phyloP scores from a whole-genome alignment of 768 basidiomycete species.

The Tylopilus sp. region DNA sequence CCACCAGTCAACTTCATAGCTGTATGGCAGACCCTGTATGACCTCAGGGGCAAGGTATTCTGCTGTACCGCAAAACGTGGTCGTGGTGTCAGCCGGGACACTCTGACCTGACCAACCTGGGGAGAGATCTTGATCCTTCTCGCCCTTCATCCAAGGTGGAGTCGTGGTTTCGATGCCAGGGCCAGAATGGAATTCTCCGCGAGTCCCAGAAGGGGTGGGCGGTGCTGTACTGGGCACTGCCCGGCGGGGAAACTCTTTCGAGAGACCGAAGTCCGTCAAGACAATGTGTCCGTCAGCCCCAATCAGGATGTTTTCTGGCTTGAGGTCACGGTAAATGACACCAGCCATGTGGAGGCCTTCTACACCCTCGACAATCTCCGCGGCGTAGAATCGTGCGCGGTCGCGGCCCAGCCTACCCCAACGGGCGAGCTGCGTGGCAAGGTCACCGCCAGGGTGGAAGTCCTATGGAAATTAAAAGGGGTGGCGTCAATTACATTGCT shows the following conservation, averaged over 20 bases:
- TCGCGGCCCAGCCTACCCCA: constrained; percentile 94
- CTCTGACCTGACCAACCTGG: constrained; percentile 56
- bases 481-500: constrained; percentile 11
- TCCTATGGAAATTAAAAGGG: constrained; percentile 46
- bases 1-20: constrained; percentile 98
- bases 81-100: constrained; percentile 61
- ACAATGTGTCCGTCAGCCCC: constrained; percentile 94
- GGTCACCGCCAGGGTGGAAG: constrained; percentile 94
- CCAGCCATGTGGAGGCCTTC: constrained; percentile 92
- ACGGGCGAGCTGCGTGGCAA: constrained; percentile 94
- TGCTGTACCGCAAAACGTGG: constrained; percentile 93
- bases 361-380: constrained; percentile 95
- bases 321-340: constrained; percentile 96
- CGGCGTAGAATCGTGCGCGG: constrained; percentile 94
- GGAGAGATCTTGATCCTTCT: constrained; percentile 50
- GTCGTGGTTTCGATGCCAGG: constrained; percentile 39
- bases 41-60: constrained; percentile 97
- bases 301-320: constrained; percentile 96
- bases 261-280: constrained; percentile 94
- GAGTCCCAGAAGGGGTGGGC: constrained; percentile 52
- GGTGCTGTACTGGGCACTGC: constrained; percentile 45
- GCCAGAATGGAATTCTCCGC: constrained; percentile 54
- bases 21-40: constrained; percentile 85
- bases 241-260: constrained; percentile 81
- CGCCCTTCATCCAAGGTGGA: constrained; percentile 79